phyloP scores from a whole-genome alignment of 2,329 filamentous ascomycete species.

The Trichoderma breve region DNA sequence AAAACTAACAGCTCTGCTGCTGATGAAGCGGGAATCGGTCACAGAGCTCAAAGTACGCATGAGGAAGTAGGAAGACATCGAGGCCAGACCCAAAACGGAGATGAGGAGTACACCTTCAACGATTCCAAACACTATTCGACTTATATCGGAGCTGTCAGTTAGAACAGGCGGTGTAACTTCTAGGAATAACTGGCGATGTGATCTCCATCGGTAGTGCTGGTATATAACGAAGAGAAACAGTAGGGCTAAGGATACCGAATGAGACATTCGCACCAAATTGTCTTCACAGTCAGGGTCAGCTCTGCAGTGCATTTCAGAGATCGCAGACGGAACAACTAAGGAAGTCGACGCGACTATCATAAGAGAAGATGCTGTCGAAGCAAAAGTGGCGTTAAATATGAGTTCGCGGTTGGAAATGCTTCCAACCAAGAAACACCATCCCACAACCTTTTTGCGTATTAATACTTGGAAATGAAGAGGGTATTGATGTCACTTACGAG shows the following conservation, averaged over 20 bases:
- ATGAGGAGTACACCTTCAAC: slow-evolving; percentile 3
- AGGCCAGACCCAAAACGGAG: not conserved
- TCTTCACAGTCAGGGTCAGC: not conserved
- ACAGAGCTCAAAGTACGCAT: slow-evolving; percentile 7
- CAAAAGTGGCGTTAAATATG: slow-evolving; percentile 10
- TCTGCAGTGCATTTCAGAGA: slow-evolving; percentile 10
- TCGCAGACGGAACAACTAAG: slow-evolving; percentile 11
- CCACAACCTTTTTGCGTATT: not conserved
- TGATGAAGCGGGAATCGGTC: not conserved
- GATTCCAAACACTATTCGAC: not conserved
- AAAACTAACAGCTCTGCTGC: slow-evolving; percentile 2
- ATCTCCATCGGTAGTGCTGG: slow-evolving; percentile 15
- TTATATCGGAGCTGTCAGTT: not conserved
- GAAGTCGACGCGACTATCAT: slow-evolving; percentile 16
- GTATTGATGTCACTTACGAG: not conserved
- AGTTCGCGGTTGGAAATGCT: not conserved
- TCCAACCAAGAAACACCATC: slow-evolving; percentile 14
- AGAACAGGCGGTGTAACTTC: not conserved
- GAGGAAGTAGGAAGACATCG: slow-evolving; percentile 9
- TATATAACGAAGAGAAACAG: slow-evolving; percentile 14
- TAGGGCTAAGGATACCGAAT: not conserved
- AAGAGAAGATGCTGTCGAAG: slow-evolving; percentile 16
- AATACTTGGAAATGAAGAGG: not conserved
- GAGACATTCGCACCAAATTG: slow-evolving; percentile 8
- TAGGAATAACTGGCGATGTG: slow-evolving; percentile 6